Evolutionary conservation across 305 asterid genomes (phyloP).

Genomic region (Stenogyne calaminthoides): DNA sequence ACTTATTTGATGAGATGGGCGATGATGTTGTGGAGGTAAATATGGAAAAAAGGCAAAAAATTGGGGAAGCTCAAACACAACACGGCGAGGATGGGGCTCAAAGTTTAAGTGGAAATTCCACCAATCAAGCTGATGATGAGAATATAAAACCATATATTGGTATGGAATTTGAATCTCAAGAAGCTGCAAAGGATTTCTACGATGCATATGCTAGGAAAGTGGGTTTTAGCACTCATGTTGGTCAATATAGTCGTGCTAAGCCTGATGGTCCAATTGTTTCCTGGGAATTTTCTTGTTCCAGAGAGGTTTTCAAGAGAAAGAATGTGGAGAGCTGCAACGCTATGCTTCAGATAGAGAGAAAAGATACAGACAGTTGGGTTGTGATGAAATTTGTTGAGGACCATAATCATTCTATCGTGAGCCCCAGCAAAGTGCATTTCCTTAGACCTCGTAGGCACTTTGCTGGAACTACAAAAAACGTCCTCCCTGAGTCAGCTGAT

Average conservation of each 20-base stretch:
- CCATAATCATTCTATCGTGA: slow-evolving; percentile 63
- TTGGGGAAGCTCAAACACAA: slow-evolving; percentile 35
- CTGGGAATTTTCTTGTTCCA: slow-evolving; percentile 70
- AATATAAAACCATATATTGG: slow-evolving; percentile 61
- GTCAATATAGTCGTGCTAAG: slow-evolving; percentile 56
- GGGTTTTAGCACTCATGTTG: slow-evolving; percentile 71
- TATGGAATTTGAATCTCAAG: slow-evolving; percentile 76
- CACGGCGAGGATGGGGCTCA: slow-evolving; percentile 39
- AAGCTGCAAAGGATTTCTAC: slow-evolving; percentile 68
- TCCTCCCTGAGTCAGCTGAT: slow-evolving; percentile 40
- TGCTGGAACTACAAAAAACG: slow-evolving; percentile 58
- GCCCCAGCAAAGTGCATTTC: slow-evolving; percentile 65
- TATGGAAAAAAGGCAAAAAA: slow-evolving; percentile 47
- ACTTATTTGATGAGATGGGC: slow-evolving; percentile 35
- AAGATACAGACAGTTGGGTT: slow-evolving; percentile 57
- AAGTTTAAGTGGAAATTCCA: slow-evolving; percentile 41
- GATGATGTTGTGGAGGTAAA: slow-evolving; percentile 45
- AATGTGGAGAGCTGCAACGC: slow-evolving; percentile 69
- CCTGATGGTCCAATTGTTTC: slow-evolving; percentile 66
- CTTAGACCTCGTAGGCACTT: slow-evolving; percentile 66
- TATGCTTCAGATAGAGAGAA: slow-evolving; percentile 60
- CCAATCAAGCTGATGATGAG: slow-evolving; percentile 46
- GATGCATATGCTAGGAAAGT: slow-evolving; percentile 65
- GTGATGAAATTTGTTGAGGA: slow-evolving; percentile 78
- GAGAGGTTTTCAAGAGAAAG: slow-evolving; percentile 60